These are phyloP conservation scores for Athelia psychrophila DNA, from an alignment of 1,284 basidiomycete genomes.

Conservation along the genomic window DNA sequence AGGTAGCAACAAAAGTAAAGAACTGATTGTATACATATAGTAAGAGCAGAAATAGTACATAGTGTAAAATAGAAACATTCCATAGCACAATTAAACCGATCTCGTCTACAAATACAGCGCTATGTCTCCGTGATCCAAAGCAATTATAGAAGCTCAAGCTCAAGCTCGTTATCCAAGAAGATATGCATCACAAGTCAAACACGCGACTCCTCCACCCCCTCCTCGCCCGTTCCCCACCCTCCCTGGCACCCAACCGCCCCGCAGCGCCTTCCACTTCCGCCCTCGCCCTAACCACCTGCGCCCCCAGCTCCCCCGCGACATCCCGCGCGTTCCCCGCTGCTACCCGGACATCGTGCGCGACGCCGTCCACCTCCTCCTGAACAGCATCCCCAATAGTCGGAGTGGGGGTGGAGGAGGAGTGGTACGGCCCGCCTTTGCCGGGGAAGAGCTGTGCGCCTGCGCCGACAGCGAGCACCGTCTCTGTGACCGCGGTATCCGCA, in stretches of 20 bases:
- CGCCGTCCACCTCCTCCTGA: constrained; percentile 8
- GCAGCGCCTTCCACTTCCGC: constrained; percentile 12
- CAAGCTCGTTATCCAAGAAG: too few species aligned
- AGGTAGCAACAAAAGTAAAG: too few species aligned
- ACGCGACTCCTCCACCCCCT: neutral
- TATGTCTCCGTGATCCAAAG: too few species aligned
- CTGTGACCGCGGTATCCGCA: constrained; percentile 3
- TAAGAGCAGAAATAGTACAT: too few species aligned
- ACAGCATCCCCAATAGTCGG: constrained; percentile 8
- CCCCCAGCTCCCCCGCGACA: constrained; percentile 19
- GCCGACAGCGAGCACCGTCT: constrained; percentile 38
- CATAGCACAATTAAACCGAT: too few species aligned
- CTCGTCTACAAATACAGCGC: too few species aligned
- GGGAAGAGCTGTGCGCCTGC: constrained; percentile 44
- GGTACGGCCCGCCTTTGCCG: constrained; percentile 37
- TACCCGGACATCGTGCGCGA: constrained; percentile 8
- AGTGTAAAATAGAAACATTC: too few species aligned
- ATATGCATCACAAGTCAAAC: neutral
- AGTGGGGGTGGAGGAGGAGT: constrained; percentile 9
- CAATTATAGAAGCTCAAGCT: too few species aligned
- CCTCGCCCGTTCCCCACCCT: neutral
- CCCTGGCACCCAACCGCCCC: neutral
- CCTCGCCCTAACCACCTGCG: constrained; percentile 18
- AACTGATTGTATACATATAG: too few species aligned
- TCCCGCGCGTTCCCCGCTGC: constrained; percentile 17